Percentiles rank a stretch among this genome's conserved stretches.
phyloP scores from a whole-genome alignment of 148 eudicot genomes.

The Suaeda aralocaspica region DNA sequence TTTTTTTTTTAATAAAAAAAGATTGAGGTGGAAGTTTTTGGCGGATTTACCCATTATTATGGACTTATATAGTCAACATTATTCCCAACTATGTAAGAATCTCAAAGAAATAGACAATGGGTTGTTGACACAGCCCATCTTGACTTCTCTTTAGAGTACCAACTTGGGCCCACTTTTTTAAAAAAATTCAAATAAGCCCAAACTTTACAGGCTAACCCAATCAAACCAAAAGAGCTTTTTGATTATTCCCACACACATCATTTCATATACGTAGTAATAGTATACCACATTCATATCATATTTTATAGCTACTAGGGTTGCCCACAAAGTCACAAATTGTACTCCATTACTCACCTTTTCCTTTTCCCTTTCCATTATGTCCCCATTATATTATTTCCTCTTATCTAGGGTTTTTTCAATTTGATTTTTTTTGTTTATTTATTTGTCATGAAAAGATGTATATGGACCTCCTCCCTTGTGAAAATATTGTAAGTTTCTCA shows the following conservation, averaged over 20 bases:
- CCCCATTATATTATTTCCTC: slow-evolving; percentile 19
- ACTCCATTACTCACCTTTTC: not conserved
- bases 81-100: slow-evolving; percentile 24
- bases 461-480: slow-evolving; percentile 17
- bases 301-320: slow-evolving; percentile 2
- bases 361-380: not conserved
- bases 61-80: slow-evolving; percentile 22
- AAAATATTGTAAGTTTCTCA: slow-evolving; percentile 11
- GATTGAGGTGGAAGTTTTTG: slow-evolving; percentile 11
- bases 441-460: slow-evolving; percentile 20
- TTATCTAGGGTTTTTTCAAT: slow-evolving; percentile 13
- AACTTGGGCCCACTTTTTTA: slow-evolving; percentile 27
- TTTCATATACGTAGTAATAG: too few species aligned
- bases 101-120: slow-evolving; percentile 30
- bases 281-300: too few species aligned
- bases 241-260: not conserved
- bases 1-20: too few species aligned
- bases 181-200: slow-evolving; percentile 17
- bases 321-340: not conserved
- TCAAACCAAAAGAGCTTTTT: not conserved
- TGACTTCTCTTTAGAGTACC: slow-evolving; percentile 28
- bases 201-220: slow-evolving; percentile 23
- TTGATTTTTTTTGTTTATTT: too few species aligned
- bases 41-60: slow-evolving; percentile 9
- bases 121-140: slow-evolving; percentile 45